Evolutionary conservation across 768 basidiomycete genomes (phyloP).

Genomic region (Xerocomellus dryophilus): DNA sequence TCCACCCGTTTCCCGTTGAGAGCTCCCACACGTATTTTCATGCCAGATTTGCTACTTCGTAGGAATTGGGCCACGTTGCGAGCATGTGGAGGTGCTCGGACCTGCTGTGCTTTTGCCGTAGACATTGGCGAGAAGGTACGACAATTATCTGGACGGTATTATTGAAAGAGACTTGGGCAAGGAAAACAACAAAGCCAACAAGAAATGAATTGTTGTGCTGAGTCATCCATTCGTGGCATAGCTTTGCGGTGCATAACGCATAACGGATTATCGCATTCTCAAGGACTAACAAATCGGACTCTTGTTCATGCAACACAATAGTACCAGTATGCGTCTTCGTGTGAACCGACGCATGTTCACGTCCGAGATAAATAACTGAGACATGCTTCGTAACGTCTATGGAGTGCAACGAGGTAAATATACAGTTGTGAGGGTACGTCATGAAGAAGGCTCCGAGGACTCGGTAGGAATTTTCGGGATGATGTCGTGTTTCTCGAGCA

Average conservation of each 20-base stretch:
- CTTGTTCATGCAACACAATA: background rate
- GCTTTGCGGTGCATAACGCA: too few species aligned
- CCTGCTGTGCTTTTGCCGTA: conserved; percentile 63
- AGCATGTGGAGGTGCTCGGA: conserved; percentile 74
- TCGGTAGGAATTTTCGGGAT: conserved; percentile 47
- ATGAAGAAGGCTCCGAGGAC: conserved; percentile 2
- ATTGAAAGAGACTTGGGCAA: background rate
- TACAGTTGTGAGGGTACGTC: background rate
- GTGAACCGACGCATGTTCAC: background rate
- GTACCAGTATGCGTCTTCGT: too few species aligned
- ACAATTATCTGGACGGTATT: background rate
- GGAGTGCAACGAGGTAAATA: background rate
- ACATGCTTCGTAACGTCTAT: background rate
- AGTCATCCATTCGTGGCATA: conserved; percentile 5
- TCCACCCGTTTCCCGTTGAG: conserved; percentile 93
- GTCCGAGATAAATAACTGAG: background rate
- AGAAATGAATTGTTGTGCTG: conserved; percentile 5
- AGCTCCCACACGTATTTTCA: conserved; percentile 87
- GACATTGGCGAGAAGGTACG: conserved; percentile 27
- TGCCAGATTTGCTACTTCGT: conserved; percentile 78
- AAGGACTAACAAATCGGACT: too few species aligned
- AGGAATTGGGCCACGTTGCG: conserved; percentile 84
- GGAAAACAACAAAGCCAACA: background rate
- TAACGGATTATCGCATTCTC: too few species aligned
- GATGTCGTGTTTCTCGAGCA: conserved; percentile 69